These are phyloP conservation scores for Jatropha podagrica DNA, from an alignment of 441 rosid genomes.

Conservation along the genomic window DNA sequence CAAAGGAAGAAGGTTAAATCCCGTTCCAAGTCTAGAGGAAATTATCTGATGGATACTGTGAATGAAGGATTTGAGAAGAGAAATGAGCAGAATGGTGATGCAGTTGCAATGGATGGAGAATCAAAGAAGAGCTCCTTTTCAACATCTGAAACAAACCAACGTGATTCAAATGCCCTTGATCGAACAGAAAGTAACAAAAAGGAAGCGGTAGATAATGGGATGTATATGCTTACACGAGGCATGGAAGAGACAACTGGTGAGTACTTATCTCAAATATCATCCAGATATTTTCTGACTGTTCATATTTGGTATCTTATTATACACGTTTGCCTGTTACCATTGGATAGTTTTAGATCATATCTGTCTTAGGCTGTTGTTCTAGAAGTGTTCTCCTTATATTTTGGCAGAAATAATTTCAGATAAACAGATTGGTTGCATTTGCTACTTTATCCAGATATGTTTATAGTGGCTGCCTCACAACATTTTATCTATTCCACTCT, in stretches of 20 bases:
- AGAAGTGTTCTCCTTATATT: background rate
- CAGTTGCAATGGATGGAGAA: slow-evolving; percentile 40
- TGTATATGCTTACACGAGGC: slow-evolving; percentile 42
- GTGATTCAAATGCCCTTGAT: slow-evolving; percentile 32
- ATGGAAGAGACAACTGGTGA: slow-evolving; percentile 62
- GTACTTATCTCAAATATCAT: slow-evolving; percentile 24
- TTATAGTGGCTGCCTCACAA: background rate
- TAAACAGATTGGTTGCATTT: background rate
- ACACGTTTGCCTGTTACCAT: background rate
- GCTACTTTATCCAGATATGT: background rate
- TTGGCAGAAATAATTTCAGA: background rate
- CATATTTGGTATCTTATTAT: background rate
- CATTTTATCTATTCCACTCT: background rate
- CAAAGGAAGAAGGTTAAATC: slow-evolving; percentile 29
- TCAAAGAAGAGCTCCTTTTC: slow-evolving; percentile 26
- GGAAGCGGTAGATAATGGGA: slow-evolving; percentile 35
- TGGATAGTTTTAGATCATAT: background rate
- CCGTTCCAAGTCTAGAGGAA: slow-evolving; percentile 20
- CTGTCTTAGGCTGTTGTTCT: background rate
- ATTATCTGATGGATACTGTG: slow-evolving; percentile 27
- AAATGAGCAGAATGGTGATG: slow-evolving; percentile 44
- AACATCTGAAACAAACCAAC: slow-evolving; percentile 31
- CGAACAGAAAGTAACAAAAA: slow-evolving; percentile 33
- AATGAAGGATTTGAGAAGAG: slow-evolving; percentile 39
- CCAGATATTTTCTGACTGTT: background rate